phyloP scores from a whole-genome alignment of 352 stramenopile species.

The Phytophthora brassicae region DNA sequence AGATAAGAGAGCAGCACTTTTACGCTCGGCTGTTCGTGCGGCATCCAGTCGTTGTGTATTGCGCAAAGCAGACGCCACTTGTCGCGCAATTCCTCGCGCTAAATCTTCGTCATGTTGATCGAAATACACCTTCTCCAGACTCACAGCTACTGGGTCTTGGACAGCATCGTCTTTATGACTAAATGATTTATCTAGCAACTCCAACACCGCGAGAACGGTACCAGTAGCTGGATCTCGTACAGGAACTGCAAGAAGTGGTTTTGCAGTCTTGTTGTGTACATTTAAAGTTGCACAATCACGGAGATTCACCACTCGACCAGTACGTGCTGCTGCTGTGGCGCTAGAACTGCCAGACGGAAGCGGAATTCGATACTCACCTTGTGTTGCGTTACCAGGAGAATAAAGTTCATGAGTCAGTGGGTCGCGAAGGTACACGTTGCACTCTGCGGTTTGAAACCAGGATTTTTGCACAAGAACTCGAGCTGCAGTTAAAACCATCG shows the following conservation, averaged over 20 bases:
- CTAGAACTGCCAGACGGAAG: conserved; percentile 45
- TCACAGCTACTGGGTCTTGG: neutral
- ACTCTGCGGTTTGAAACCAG: conserved; percentile 36
- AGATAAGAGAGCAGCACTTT: conserved; percentile 66
- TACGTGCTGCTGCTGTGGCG: conserved; percentile 60
- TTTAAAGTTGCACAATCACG: conserved; percentile 47
- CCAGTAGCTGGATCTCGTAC: conserved; percentile 71
- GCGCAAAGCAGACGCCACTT: conserved; percentile 66
- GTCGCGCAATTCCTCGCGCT: conserved; percentile 60
- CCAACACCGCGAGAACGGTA: conserved; percentile 65
- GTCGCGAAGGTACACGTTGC: conserved; percentile 71
- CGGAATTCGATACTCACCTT: conserved; percentile 53
- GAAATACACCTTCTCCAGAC: conserved; percentile 64
- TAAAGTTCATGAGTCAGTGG: conserved; percentile 59
- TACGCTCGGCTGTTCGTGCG: conserved; percentile 52
- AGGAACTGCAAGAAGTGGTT: conserved; percentile 74
- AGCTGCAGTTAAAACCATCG: conserved; percentile 44
- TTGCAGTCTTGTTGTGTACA: conserved; percentile 27
- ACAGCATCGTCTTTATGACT: neutral
- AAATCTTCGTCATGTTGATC: conserved; percentile 73
- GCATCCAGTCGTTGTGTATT: conserved; percentile 68
- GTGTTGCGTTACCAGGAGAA: conserved; percentile 44
- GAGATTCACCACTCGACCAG: conserved; percentile 76
- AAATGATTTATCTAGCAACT: conserved; percentile 58
- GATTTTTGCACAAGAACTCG: conserved; percentile 20